These are phyloP conservation scores for Dissophora globulifera DNA, from an alignment of 192 early-diverging fungal genomes.

Conservation along the genomic window DNA sequence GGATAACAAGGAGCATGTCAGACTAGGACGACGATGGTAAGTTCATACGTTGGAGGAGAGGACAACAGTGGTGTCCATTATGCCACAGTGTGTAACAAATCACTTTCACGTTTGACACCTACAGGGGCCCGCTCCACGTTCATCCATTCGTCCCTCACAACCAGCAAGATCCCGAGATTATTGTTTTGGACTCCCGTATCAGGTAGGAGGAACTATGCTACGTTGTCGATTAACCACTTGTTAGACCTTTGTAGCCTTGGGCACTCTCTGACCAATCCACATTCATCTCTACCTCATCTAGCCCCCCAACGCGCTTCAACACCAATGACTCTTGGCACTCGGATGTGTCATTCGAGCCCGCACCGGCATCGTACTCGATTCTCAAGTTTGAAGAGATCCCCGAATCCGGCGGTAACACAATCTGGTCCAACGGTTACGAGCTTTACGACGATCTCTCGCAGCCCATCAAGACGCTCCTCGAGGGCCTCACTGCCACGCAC, in stretches of 20 bases:
- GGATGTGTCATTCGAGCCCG: constrained; percentile 49
- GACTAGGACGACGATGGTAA: constrained; percentile 61
- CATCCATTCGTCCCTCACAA: constrained; percentile 40
- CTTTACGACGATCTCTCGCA: constrained; percentile 62
- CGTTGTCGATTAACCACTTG: too few species aligned
- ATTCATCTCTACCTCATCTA: too few species aligned
- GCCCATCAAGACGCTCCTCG: constrained; percentile 63
- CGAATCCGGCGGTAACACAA: constrained; percentile 53
- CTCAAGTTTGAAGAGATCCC: constrained; percentile 52
- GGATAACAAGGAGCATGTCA: constrained; percentile 65
- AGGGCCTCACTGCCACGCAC: constrained; percentile 69
- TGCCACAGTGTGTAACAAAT: too few species aligned
- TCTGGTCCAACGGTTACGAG: constrained; percentile 56
- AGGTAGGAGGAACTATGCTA: too few species aligned
- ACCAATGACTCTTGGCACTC: constrained; percentile 52
- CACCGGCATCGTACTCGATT: constrained; percentile 48
- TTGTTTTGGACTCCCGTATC: constrained; percentile 44
- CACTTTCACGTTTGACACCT: too few species aligned
- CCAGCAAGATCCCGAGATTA: constrained; percentile 37
- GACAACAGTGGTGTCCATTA: too few species aligned
- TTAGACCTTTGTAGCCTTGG: not conserved
- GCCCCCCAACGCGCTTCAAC: constrained; percentile 52
- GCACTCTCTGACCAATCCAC: too few species aligned
- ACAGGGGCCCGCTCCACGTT: constrained; percentile 35
- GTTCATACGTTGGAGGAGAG: too few species aligned